phyloP scores from a whole-genome alignment of 2,329 filamentous ascomycete species.

The Atkinsonella texensis region DNA sequence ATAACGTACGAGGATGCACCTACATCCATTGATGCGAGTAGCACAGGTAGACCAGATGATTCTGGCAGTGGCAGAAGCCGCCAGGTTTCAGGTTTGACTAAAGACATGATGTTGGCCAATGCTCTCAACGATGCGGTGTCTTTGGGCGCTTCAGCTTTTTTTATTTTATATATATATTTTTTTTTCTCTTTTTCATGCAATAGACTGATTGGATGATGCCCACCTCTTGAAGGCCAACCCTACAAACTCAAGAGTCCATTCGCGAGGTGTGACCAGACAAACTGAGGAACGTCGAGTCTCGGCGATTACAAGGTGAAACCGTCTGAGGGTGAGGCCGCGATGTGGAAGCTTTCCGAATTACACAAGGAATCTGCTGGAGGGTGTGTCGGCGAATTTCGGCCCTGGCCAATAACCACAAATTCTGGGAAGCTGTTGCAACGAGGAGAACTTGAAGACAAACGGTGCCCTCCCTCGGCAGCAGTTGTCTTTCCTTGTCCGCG shows the following conservation, averaged over 20 bases:
- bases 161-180: too few relatives aligned
- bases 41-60: slow-evolving; percentile 37
- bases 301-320: slow-evolving; percentile 8
- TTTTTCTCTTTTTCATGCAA: background rate
- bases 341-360: background rate
- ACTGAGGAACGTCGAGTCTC: slow-evolving; percentile 7
- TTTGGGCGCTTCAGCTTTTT: too few relatives aligned
- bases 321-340: background rate
- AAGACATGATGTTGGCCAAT: slow-evolving; percentile 15
- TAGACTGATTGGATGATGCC: background rate
- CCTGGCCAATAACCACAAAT: background rate
- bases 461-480: too few relatives aligned
- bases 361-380: slow-evolving; percentile 4
- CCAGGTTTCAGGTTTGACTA: slow-evolving; percentile 24
- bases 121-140: too few relatives aligned
- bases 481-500: too few relatives aligned
- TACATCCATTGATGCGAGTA: slow-evolving; percentile 52
- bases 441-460: too few relatives aligned
- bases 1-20: slow-evolving; percentile 47
- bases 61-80: slow-evolving; percentile 21
- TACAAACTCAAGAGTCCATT: background rate
- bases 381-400: background rate
- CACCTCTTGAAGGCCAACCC: background rate
- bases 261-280: slow-evolving; percentile 1
- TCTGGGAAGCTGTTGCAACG: background rate